These are phyloP conservation scores for Aegilops speltoides DNA, from an alignment of 176 grass and related monocot genomes.

Conservation along the genomic window DNA sequence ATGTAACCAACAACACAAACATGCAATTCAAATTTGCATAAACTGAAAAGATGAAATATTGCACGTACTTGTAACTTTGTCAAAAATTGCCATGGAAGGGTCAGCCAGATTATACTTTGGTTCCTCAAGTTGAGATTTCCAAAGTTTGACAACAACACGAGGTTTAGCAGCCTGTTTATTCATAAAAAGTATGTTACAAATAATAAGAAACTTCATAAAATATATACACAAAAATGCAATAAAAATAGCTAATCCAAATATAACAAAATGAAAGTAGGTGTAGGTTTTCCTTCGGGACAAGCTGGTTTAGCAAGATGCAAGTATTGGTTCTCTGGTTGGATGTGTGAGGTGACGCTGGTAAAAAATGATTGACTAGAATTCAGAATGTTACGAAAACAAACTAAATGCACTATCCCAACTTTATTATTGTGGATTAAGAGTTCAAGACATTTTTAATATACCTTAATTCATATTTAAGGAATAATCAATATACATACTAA, in stretches of 20 bases:
- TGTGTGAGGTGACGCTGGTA: background rate
- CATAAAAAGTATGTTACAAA: constrained; percentile 14
- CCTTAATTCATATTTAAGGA: background rate
- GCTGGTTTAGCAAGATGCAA: background rate
- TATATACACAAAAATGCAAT: background rate
- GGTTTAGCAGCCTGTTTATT: constrained; percentile 18
- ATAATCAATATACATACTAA: background rate
- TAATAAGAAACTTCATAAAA: background rate
- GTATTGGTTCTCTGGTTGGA: background rate
- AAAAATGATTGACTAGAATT: background rate
- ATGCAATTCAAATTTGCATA: constrained; percentile 18
- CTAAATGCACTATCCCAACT: background rate
- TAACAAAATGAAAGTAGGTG: constrained; percentile 17
- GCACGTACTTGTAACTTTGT: constrained; percentile 79
- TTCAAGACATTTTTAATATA: background rate
- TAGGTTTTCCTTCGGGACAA: background rate
- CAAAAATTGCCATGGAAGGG: constrained; percentile 64
- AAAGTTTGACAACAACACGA: constrained; percentile 63
- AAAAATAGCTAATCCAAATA: constrained; percentile 1
- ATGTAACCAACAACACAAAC: constrained; percentile 8
- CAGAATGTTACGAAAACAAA: background rate
- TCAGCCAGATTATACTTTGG: constrained; percentile 73
- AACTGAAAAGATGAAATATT: constrained; percentile 29
- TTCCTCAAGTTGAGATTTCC: constrained; percentile 77
- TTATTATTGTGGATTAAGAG: background rate